These are phyloP conservation scores for Eimeria sp. DNA, from an alignment of 169 alveolate species.

Conservation along the genomic window DNA sequence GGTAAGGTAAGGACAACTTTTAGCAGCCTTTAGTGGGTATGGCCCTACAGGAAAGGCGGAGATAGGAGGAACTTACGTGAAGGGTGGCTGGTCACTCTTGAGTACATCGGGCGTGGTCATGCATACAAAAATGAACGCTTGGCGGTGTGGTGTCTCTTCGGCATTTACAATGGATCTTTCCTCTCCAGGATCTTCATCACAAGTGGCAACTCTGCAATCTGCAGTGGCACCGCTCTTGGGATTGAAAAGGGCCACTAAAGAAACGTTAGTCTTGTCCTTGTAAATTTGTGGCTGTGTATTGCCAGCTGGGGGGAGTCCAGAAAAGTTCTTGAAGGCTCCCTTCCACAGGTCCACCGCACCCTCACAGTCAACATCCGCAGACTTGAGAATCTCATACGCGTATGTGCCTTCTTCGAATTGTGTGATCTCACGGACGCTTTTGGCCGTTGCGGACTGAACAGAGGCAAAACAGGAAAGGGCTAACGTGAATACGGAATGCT, in stretches of 20 bases:
- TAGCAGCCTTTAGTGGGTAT: too few species aligned
- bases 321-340: neutral
- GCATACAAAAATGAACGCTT: neutral
- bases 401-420: neutral
- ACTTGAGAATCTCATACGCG: neutral
- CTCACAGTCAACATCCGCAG: neutral
- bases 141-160: too few species aligned
- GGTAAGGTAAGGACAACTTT: too few species aligned
- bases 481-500: too few species aligned
- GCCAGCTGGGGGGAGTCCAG: neutral
- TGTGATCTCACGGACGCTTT: neutral
- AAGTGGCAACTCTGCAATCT: neutral
- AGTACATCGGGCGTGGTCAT: neutral
- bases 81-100: neutral
- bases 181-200: neutral
- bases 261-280: neutral
- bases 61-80: neutral
- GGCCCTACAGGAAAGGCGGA: neutral
- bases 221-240: neutral
- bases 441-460: neutral
- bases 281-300: neutral
- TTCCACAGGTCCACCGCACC: neutral
- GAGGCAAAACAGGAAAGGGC: neutral
- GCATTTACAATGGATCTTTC: too few species aligned
- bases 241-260: neutral